Conservation (phyloP, 2,329 filamentous ascomycete species). For the Aspergillus puulaauensis region DNA sequence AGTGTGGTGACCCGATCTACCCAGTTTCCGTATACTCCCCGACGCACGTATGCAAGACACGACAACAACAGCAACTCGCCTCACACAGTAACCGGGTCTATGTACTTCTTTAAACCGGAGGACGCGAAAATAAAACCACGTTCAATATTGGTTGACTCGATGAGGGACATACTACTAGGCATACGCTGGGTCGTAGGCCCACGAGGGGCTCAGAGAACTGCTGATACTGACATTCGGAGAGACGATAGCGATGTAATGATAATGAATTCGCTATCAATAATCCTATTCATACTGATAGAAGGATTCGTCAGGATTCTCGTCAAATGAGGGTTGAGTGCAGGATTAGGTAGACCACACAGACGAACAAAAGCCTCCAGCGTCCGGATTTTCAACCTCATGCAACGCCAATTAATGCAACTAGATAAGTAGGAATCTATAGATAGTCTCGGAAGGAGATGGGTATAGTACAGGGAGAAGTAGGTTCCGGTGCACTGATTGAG, state of each 20-base stretch:
- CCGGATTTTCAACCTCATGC: background rate
- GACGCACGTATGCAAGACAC: no score
- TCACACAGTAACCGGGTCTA: no score
- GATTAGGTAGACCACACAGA: background rate
- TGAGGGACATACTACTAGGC: no score
- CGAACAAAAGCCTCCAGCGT: background rate
- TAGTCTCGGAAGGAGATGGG: background rate
- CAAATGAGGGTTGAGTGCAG: background rate
- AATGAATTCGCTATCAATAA: slow-evolving; percentile 1
- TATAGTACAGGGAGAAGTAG: slow-evolving; percentile 6
- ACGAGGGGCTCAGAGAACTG: background rate
- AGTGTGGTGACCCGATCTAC: no score
- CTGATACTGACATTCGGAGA: background rate
- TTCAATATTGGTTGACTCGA: no score
- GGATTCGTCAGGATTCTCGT: background rate
- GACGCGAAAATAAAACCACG: no score
- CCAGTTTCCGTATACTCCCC: no score
- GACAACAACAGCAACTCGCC: no score
- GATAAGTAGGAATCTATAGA: slow-evolving; percentile 7
- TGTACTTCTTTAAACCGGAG: no score
- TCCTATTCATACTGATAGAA: background rate
- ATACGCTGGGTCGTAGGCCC: no score
- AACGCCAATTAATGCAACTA: background rate
- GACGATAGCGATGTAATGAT: background rate
- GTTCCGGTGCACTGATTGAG: background rate